These are phyloP conservation scores for Hylodesmum podocarpum DNA, from an alignment of 306 rosid genomes.

Conservation along the genomic window DNA sequence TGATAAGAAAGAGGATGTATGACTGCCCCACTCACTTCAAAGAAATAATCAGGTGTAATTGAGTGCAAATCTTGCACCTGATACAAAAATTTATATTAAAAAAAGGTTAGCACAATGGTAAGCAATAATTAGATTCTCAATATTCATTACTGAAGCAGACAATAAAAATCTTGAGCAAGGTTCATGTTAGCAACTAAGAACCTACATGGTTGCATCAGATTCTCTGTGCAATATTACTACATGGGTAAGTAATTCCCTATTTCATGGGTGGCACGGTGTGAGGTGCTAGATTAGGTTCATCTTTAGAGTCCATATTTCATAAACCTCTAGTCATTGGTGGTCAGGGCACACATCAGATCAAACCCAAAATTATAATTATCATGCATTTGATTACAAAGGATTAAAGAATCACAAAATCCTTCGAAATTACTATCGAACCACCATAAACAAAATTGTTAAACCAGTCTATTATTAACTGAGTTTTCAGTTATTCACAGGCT, in stretches of 20 bases:
- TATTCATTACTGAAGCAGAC: neutral
- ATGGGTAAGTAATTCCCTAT: neutral
- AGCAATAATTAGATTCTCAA: neutral
- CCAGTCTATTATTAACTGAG: neutral
- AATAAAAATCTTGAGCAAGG: conserved; percentile 2
- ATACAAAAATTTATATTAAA: conserved; percentile 18
- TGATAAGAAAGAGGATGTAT: conserved; percentile 97
- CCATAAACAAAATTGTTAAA: neutral
- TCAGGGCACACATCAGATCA: neutral
- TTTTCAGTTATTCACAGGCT: neutral
- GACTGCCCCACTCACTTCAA: conserved; percentile 94
- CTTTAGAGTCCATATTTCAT: neutral
- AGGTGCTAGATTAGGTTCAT: neutral
- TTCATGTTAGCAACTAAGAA: conserved; percentile 9
- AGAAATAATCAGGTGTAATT: conserved; percentile 84
- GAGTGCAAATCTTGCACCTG: conserved; percentile 97
- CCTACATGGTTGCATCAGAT: conserved; percentile 11
- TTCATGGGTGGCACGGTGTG: neutral
- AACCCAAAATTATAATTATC: neutral
- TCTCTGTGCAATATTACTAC: neutral
- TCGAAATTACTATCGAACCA: neutral
- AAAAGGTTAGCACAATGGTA: neutral
- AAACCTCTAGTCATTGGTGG: neutral
- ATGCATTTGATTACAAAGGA: conserved; percentile 14
- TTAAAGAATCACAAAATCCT: neutral